A percentile compares a stretch with the other conserved stretches of the same genome.
phyloP scores from a whole-genome alignment of 1,284 basidiomycete genomes.

The Porogramme epimiltina region DNA sequence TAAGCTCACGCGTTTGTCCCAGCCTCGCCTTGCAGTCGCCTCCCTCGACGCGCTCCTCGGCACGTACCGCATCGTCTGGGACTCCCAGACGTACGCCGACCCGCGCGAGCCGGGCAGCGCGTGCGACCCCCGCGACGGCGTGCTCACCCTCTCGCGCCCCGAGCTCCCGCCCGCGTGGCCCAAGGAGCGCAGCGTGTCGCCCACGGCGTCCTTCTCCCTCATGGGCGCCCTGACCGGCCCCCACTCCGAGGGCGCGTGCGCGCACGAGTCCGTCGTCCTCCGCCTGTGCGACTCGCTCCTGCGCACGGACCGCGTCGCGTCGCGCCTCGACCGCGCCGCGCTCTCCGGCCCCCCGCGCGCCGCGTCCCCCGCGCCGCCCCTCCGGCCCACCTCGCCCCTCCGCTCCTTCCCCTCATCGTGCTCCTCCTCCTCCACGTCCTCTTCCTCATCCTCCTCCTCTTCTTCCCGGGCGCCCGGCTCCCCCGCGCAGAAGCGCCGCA shows the following conservation, averaged over 20 bases:
- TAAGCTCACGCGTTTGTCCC: no score
- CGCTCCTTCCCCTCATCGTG: neutral
- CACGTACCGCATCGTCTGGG: conserved; percentile 22
- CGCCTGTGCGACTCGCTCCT: conserved; percentile 14
- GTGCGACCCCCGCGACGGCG: conserved; percentile 11
- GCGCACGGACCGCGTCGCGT: conserved; percentile 13
- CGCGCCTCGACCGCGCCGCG: neutral
- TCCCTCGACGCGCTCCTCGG: conserved; percentile 20
- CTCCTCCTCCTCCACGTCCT: neutral
- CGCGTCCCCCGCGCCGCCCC: neutral
- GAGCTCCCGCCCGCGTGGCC: conserved; percentile 13
- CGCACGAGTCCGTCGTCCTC: conserved; percentile 16
- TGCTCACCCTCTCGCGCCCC: conserved; percentile 11
- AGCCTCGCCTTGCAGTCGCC: conserved; percentile 6
- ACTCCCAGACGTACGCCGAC: conserved; percentile 15
- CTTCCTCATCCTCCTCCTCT: neutral
- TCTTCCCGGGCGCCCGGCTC: neutral
- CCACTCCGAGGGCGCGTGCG: neutral
- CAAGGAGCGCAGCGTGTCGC: conserved; percentile 12
- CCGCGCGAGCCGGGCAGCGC: conserved; percentile 10
- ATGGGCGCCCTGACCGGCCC: neutral
- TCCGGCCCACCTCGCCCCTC: neutral
- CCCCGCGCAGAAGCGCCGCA: no score
- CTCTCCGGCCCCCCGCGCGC: conserved; percentile 3
- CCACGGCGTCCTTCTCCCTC: neutral